Evolutionary conservation across 768 basidiomycete genomes (phyloP), one percentile per base, ranked within the genome.

Genomic region (Austroboletus eburneus): DNA sequence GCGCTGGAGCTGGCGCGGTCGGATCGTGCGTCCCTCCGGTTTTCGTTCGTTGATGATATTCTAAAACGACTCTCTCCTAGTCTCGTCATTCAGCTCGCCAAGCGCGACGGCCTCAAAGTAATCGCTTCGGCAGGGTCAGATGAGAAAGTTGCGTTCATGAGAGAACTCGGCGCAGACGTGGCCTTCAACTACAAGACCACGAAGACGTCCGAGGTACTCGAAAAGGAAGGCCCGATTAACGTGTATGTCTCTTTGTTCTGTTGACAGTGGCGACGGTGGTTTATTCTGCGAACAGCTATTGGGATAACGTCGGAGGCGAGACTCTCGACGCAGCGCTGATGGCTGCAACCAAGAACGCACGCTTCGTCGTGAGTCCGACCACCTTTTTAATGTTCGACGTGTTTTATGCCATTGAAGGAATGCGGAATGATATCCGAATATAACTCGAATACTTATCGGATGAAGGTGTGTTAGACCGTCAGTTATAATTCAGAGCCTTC

Each of bases 151-250:
- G 62, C 69, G 5, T 84, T 76, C 57, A 68, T 83, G 63, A 72
- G 73, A 43, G 70, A 72, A 12, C 49, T 85, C 32, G 85, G 84
- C 1, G 77, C 77, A 0, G 85, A 89, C 50, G 73, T 82, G 13
- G 80, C 73, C 2, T 87, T 86, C 71, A 86, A 88, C 64, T 87
- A 85, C 66, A 83, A 88, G 69, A 85, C 74, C 0, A 69, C 69
- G 2, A 67, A 71, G 36, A 79, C 77, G 0, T 57, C 55, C 2
- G 74, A 81, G 17, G 71, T 83, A 5, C 68, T 89, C 22, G 52
- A 62, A 48, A 71, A 72, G 46, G 73, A 86, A 55, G 83, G 83
- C 7, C 77, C 75, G 0, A 71, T 83, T 42, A 69, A 81, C 53
- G 65, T 81, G 67, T 79, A 63, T 49, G 51, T 52, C 22, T 16